A percentile compares a stretch with the other conserved stretches of the same genome.
phyloP scores from a whole-genome alignment of 192 early-diverging fungal species.

The Coemansia sp. region DNA sequence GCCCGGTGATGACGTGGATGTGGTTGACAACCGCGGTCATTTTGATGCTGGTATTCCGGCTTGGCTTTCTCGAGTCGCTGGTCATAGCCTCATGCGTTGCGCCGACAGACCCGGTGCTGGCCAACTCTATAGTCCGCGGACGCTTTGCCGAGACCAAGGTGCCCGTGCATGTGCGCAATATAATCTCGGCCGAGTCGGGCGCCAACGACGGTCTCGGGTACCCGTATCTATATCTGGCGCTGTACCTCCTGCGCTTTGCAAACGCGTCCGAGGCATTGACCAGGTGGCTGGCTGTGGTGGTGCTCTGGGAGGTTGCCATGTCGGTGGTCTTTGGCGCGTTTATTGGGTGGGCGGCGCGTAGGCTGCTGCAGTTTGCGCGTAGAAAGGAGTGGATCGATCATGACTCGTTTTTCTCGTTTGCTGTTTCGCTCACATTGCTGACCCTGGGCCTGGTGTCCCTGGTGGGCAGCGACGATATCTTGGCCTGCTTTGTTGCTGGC shows the following conservation, averaged over 20 bases:
- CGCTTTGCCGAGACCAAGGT: slow-evolving; percentile 86
- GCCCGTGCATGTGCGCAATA: slow-evolving; percentile 64
- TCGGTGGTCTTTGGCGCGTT: slow-evolving; percentile 65
- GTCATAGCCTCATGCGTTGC: slow-evolving; percentile 76
- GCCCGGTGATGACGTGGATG: slow-evolving; percentile 76
- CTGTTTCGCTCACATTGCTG: slow-evolving; percentile 68
- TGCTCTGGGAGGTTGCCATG: slow-evolving; percentile 73
- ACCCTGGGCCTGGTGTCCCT: slow-evolving; percentile 62
- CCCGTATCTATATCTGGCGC: slow-evolving; percentile 69
- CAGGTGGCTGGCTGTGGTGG: slow-evolving; percentile 66
- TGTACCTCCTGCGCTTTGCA: slow-evolving; percentile 58
- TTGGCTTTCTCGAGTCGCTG: slow-evolving; percentile 62
- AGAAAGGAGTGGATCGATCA: slow-evolving; percentile 73
- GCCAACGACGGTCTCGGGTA: slow-evolving; percentile 82
- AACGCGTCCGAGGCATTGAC: slow-evolving; percentile 56
- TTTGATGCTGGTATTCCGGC: slow-evolving; percentile 55
- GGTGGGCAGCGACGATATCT: slow-evolving; percentile 66
- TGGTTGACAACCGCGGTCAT: slow-evolving; percentile 66
- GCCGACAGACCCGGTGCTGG: slow-evolving; percentile 89
- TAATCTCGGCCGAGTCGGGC: slow-evolving; percentile 71
- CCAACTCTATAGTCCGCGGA: slow-evolving; percentile 87
- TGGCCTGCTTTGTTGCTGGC: slow-evolving; percentile 71
- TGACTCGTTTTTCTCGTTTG: slow-evolving; percentile 74
- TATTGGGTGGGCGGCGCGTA: slow-evolving; percentile 64
- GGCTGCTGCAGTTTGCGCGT: slow-evolving; percentile 62